These are phyloP conservation scores for Curvularia lunata DNA, from an alignment of 2,329 filamentous ascomycete species.

Conservation along the genomic window DNA sequence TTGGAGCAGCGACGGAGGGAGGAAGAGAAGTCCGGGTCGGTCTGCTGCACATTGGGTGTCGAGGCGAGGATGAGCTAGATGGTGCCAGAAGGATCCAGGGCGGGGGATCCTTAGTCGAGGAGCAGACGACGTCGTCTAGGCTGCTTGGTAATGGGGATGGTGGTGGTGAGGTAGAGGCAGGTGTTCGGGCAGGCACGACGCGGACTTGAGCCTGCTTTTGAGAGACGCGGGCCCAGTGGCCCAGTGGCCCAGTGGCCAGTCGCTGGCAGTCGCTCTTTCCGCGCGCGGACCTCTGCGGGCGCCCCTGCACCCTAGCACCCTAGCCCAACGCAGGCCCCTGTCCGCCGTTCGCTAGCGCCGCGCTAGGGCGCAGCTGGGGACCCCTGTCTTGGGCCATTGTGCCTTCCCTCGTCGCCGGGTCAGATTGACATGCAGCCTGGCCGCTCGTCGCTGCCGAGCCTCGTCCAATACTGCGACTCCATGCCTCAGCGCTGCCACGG, in stretches of 20 bases:
- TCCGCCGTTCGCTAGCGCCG: constrained; percentile 27
- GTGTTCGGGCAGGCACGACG: constrained; percentile 23
- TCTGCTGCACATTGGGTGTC: constrained; percentile 47
- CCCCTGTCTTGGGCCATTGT: constrained; percentile 27
- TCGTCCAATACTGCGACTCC: constrained; percentile 1
- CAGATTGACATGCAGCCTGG: constrained; percentile 33
- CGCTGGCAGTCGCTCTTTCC: constrained; percentile 11
- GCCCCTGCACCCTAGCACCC: constrained; percentile 8
- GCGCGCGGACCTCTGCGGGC: constrained; percentile 27
- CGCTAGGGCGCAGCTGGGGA: too few relatives aligned
- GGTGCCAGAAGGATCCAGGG: constrained; percentile 47
- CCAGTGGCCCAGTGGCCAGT: background rate
- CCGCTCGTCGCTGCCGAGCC: constrained; percentile 1
- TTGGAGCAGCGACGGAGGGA: constrained; percentile 40
- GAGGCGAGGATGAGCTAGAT: constrained; percentile 23
- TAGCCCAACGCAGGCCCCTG: constrained; percentile 22
- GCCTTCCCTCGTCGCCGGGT: constrained; percentile 37
- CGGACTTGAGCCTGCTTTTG: constrained; percentile 31
- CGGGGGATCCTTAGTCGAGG: constrained; percentile 23
- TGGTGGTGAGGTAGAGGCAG: constrained; percentile 6
- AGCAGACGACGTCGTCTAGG: constrained; percentile 30
- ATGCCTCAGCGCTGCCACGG: too few relatives aligned
- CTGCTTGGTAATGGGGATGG: constrained; percentile 39
- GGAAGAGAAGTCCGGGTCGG: constrained; percentile 38
- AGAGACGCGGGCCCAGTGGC: constrained; percentile 17